Percentiles rank a stretch among this genome's conserved stretches.
Evolutionary conservation across 805 yeast species (phyloP).

Genomic region (Hagleromyces aurorensis): DNA sequence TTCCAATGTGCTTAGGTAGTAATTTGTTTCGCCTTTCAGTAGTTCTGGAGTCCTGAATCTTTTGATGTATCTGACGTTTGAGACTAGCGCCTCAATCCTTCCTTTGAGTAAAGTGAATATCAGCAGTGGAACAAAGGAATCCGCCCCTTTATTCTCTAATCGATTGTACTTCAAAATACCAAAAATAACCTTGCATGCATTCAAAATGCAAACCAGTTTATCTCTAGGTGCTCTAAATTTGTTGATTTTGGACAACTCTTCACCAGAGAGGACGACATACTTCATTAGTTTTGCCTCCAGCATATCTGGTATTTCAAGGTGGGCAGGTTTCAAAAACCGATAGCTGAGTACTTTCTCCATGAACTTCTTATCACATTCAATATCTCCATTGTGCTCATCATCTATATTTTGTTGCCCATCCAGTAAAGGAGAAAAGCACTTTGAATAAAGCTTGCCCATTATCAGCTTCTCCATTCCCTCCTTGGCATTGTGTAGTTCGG

Average conservation of each 20-base stretch:
- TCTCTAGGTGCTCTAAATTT: slow-evolving; percentile 90
- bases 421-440: slow-evolving; percentile 67
- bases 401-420: slow-evolving; percentile 33
- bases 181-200: slow-evolving; percentile 87
- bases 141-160: slow-evolving; percentile 77
- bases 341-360: slow-evolving; percentile 49
- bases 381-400: slow-evolving; percentile 53
- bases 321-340: slow-evolving; percentile 64
- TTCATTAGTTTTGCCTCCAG: slow-evolving; percentile 41
- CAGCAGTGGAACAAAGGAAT: slow-evolving; percentile 82
- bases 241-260: slow-evolving; percentile 71
- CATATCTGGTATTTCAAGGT: slow-evolving; percentile 64
- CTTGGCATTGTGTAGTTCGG: slow-evolving; percentile 59
- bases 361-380: slow-evolving; percentile 50
- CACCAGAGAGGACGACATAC: slow-evolving; percentile 59
- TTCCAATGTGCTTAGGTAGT: slow-evolving; percentile 82
- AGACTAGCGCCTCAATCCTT: slow-evolving; percentile 53
- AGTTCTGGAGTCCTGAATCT: slow-evolving; percentile 70
- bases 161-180: slow-evolving; percentile 65
- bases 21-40: slow-evolving; percentile 81
- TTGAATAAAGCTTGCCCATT: slow-evolving; percentile 75
- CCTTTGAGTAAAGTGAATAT: slow-evolving; percentile 72
- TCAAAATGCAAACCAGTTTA: slow-evolving; percentile 82
- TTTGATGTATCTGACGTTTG: slow-evolving; percentile 80
- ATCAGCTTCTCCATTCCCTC: slow-evolving; percentile 91